These are phyloP conservation scores for Clarireedia hainanense DNA, from an alignment of 2,329 filamentous ascomycete genomes.

Conservation along the genomic window DNA sequence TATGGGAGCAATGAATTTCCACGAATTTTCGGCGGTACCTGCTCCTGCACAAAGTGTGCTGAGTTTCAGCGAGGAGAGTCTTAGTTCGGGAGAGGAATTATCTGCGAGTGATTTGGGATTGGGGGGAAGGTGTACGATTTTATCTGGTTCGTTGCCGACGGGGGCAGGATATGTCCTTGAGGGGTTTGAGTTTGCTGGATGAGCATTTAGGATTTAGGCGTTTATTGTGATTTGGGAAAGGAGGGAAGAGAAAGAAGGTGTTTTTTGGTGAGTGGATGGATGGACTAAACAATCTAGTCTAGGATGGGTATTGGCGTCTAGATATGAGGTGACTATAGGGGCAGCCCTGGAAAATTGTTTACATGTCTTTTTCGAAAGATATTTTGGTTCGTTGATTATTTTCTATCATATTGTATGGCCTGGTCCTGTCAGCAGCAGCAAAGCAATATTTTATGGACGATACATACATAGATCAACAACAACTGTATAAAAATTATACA, in stretches of 20 bases:
- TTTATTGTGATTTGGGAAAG: neutral
- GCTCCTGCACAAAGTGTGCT: constrained; percentile 44
- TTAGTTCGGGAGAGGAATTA: constrained; percentile 43
- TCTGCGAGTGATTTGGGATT: constrained; percentile 22
- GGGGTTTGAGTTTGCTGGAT: neutral
- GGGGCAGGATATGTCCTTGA: neutral
- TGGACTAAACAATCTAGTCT: neutral
- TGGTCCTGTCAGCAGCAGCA: too few species aligned
- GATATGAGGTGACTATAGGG: too few species aligned
- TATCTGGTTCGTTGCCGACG: neutral
- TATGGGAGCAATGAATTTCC: constrained; percentile 33
- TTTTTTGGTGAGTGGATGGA: neutral
- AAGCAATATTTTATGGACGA: too few species aligned
- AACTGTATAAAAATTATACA: too few species aligned
- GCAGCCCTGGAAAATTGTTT: too few species aligned
- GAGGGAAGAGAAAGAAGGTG: neutral
- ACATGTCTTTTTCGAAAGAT: too few species aligned
- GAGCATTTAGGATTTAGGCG: neutral
- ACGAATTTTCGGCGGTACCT: constrained; percentile 28
- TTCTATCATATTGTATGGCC: too few species aligned
- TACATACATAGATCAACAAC: too few species aligned
- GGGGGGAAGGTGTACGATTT: neutral
- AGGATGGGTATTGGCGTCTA: too few species aligned
- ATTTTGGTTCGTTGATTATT: too few species aligned
- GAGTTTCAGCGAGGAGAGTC: constrained; percentile 52